These are phyloP conservation scores for Panellus pusillus DNA, from an alignment of 768 basidiomycete genomes.

Conservation along the genomic window DNA sequence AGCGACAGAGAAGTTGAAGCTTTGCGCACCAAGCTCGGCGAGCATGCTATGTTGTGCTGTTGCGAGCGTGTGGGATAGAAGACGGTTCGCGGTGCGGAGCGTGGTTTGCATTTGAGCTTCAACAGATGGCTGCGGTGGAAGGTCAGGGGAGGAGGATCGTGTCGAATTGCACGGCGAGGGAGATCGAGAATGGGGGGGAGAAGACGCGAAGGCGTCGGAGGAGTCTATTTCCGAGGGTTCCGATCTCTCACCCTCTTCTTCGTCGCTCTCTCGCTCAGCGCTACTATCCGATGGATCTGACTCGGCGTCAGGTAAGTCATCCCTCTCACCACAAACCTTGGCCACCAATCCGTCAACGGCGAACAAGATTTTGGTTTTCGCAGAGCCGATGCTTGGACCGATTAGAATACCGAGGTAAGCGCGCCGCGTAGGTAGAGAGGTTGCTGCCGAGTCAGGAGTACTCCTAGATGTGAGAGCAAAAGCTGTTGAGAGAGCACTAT, in stretches of 20 bases:
- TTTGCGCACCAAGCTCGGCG: slow-evolving; percentile 35
- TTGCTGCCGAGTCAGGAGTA: neutral
- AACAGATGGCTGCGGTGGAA: neutral
- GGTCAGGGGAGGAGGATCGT: neutral
- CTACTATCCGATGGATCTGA: slow-evolving; percentile 20
- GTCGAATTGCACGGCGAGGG: slow-evolving; percentile 2
- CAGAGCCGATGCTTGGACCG: slow-evolving; percentile 62
- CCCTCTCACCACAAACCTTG: slow-evolving; percentile 40
- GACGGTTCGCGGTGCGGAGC: slow-evolving; percentile 8
- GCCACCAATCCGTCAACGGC: slow-evolving; percentile 65
- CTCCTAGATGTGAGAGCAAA: slow-evolving; percentile 38
- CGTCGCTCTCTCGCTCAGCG: slow-evolving; percentile 26
- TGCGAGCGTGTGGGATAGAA: slow-evolving; percentile 12
- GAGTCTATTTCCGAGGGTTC: slow-evolving; percentile 4
- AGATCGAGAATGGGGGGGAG: slow-evolving; percentile 11
- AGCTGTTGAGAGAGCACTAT: slow-evolving; percentile 69
- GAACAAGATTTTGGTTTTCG: slow-evolving; percentile 61
- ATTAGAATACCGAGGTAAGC: slow-evolving; percentile 64
- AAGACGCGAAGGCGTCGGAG: slow-evolving; percentile 9
- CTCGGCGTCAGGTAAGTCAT: slow-evolving; percentile 27
- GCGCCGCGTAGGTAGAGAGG: slow-evolving; percentile 19
- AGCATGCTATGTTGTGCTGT: slow-evolving; percentile 30
- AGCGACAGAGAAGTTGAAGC: neutral
- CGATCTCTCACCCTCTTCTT: slow-evolving; percentile 8
- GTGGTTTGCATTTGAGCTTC: neutral